Conservation (phyloP, 2,329 filamentous ascomycete genomes). For the Fusarium continuum region DNA sequence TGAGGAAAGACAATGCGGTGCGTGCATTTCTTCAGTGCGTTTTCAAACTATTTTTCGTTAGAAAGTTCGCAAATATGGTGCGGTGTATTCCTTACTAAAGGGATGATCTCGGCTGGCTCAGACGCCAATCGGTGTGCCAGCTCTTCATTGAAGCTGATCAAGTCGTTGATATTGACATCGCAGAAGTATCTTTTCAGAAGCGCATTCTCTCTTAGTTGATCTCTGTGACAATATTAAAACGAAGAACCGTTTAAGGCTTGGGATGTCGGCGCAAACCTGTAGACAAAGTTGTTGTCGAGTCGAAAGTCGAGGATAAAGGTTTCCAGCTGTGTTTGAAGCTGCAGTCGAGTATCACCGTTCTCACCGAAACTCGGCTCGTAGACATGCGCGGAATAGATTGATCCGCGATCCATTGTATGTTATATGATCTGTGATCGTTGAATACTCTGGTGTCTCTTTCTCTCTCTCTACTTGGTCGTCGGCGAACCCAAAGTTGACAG, state of each 20-base stretch:
- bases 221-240: conserved; percentile 62
- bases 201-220: conserved; percentile 94
- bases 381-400: conserved; percentile 85
- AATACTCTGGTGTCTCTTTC: conserved; percentile 2
- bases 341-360: conserved; percentile 72
- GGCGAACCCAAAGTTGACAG: conserved; percentile 19
- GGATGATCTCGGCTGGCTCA: conserved; percentile 91
- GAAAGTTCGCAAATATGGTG: not conserved
- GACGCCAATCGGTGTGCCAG: conserved; percentile 88
- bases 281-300: conserved; percentile 93
- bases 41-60: conserved; percentile 75
- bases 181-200: conserved; percentile 94
- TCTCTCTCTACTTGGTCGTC: conserved; percentile 16
- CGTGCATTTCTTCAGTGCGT: conserved; percentile 88
- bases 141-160: conserved; percentile 97
- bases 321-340: conserved; percentile 82
- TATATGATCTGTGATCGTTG: conserved; percentile 13
- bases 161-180: conserved; percentile 93
- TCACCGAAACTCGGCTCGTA: conserved; percentile 74
- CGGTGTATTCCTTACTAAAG: conserved; percentile 68
- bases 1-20: conserved; percentile 91
- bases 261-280: conserved; percentile 69
- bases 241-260: not conserved
- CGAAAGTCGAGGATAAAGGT: conserved; percentile 94
- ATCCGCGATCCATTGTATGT: conserved; percentile 80